These are phyloP conservation scores for Rhytidhysteron rufulum DNA, from an alignment of 2,329 filamentous ascomycete species.

Conservation along the genomic window DNA sequence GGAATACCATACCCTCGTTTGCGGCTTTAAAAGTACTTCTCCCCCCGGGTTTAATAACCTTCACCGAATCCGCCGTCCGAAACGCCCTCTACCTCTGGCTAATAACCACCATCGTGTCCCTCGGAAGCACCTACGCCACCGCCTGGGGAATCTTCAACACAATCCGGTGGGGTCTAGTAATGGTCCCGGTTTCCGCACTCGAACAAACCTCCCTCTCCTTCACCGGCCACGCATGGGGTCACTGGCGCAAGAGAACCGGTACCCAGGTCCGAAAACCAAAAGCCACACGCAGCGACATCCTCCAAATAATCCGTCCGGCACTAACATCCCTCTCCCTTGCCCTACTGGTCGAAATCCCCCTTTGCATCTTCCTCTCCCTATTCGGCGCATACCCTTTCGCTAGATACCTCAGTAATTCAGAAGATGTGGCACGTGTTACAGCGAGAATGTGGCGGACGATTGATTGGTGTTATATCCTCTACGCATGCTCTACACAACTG, in stretches of 20 bases:
- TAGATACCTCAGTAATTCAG: conserved; percentile 56
- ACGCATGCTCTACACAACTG: conserved; percentile 62
- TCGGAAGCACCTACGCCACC: conserved; percentile 64
- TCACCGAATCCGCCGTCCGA: conserved; percentile 62
- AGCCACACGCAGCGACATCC: conserved; percentile 2
- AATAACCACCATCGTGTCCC: conserved; percentile 58
- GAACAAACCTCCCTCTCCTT: conserved; percentile 64
- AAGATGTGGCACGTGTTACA: conserved; percentile 57
- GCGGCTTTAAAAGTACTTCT: conserved; percentile 49
- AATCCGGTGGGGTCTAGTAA: conserved; percentile 69
- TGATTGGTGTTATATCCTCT: conserved; percentile 65
- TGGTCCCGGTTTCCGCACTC: conserved; percentile 66
- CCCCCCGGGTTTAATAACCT: conserved; percentile 56
- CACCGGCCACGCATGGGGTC: conserved; percentile 64
- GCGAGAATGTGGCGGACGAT: conserved; percentile 61
- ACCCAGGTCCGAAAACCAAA: conserved; percentile 9
- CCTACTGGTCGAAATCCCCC: conserved; percentile 56
- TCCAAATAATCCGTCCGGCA: conserved; percentile 50
- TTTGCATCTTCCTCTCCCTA: conserved; percentile 60
- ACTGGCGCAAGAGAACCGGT: conserved; percentile 40
- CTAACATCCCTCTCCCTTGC: conserved; percentile 52
- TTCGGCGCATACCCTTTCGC: conserved; percentile 60
- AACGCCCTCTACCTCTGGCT: conserved; percentile 72
- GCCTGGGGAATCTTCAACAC: conserved; percentile 73
- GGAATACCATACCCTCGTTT: conserved; percentile 24